Evolutionary conservation across 225 moss, liverwort and hornwort species (phyloP), one percentile per base, ranked within the genome.

Genomic region (Bryum argenteum): DNA sequence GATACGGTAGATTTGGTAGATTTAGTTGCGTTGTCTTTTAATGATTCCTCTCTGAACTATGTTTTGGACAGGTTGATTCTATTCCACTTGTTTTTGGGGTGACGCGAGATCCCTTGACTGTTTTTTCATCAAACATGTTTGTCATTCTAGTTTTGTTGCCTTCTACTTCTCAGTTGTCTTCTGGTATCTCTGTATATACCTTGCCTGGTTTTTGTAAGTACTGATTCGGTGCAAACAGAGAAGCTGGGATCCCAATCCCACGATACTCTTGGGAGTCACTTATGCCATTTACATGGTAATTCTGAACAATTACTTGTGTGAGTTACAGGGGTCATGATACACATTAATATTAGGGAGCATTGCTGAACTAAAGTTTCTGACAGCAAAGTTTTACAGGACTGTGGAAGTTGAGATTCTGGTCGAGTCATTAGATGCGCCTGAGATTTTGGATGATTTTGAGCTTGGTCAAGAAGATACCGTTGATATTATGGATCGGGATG

Each of bases 61-160:
- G 21, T 43, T 69, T 87, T 63, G 82, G 10, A 68, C 87, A 94
- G 94, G 91, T 95, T 66, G 96, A 96, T 79, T 96, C 96, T 48
- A 96, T 96, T 78, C 96, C 96, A 71, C 93, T 93, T 65, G 91
- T 96, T 44, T 93, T 96, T 76, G 96, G 96, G 60, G 91, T 96
- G 50, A 96, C 96, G 6, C 86, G 82, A 61, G 96, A 96, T 76
- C 89, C 96, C 0, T 67, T 96, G 6, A 88, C 93, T 65, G 91
- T 93, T 26, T 91, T 91, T 63, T 89, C 96, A 42, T 96, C 96
- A 42, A 96, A 96, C 71, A 76, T 96, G 61, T 96, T 96, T 83
- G 96, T 93, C 48, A 88, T 96, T 79, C 78, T 96, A 62, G 96
- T 91, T 94, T 75, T 76, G 83, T 80, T 76, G 48, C 33, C 55